Conservation (phyloP, 1,284 basidiomycete genomes). For the Austroboletus niveus region DNA sequence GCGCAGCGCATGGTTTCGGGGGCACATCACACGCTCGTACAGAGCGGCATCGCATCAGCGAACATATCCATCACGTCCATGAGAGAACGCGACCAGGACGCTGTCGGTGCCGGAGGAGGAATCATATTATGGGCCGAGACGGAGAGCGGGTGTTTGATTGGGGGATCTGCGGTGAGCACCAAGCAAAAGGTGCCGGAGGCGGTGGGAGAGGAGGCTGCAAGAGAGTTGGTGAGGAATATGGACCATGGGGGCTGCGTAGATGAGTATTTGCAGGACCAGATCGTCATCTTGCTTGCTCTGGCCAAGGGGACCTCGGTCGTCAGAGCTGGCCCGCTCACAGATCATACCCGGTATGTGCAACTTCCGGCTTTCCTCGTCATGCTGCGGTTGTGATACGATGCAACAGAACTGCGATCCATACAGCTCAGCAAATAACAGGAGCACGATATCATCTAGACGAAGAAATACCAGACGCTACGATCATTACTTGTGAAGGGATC, state of each 20-base stretch:
- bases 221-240: conserved; percentile 53
- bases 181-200: conserved; percentile 43
- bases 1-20: conserved; percentile 54
- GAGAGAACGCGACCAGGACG: conserved; percentile 47
- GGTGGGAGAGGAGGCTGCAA: conserved; percentile 59
- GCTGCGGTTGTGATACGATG: neutral
- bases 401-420: conserved; percentile 67
- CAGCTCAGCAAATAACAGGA: conserved; percentile 61
- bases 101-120: conserved; percentile 61
- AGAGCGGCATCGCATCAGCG: conserved; percentile 19
- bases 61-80: conserved; percentile 40
- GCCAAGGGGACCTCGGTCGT: conserved; percentile 60
- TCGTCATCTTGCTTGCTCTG: conserved; percentile 71
- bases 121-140: conserved; percentile 72
- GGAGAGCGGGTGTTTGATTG: conserved; percentile 58
- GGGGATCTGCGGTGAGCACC: conserved; percentile 59
- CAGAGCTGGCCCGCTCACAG: conserved; percentile 51
- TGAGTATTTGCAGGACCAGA: conserved; percentile 68
- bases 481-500: conserved; percentile 56
- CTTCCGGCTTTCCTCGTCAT: conserved; percentile 8
- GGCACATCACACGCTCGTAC: conserved; percentile 43
- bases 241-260: conserved; percentile 66
- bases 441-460: conserved; percentile 57
- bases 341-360: conserved; percentile 57
- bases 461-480: conserved; percentile 33